A percentile compares a stretch with the other conserved stretches of the same genome.
Evolutionary conservation across 768 basidiomycete genomes (phyloP).

Genomic region (Hemileccinum rubropunctum): DNA sequence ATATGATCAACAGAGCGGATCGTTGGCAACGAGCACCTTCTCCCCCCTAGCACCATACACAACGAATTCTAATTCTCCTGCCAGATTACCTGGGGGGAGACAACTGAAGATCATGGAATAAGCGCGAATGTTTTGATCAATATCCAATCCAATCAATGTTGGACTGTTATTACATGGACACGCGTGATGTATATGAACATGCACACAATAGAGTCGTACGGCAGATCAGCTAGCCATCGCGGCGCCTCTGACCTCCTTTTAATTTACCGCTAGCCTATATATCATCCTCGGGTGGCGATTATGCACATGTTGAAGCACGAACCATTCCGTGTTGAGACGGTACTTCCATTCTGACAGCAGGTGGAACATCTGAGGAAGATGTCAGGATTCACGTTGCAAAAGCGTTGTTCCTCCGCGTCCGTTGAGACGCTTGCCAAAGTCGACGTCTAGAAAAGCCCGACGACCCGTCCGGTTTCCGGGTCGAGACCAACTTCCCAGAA

Average conservation of each 20-base stretch:
- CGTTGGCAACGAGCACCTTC: slow-evolving; percentile 30
- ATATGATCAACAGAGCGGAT: slow-evolving; percentile 55
- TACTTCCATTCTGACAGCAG: slow-evolving; percentile 8
- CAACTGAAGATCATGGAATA: background rate
- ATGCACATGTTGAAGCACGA: slow-evolving; percentile 41
- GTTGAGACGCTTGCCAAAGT: slow-evolving; percentile 18
- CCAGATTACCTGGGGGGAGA: slow-evolving; percentile 38
- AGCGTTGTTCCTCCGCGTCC: slow-evolving; percentile 7
- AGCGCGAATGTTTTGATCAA: too few species aligned
- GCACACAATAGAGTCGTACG: background rate
- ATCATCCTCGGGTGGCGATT: background rate
- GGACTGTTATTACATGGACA: slow-evolving; percentile 5
- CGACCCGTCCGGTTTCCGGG: slow-evolving; percentile 72
- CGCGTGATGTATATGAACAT: slow-evolving; percentile 10
- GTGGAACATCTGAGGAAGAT: slow-evolving; percentile 21
- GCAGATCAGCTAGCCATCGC: background rate
- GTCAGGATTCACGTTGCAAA: slow-evolving; percentile 1
- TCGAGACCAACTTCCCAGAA: slow-evolving; percentile 92
- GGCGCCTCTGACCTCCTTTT: background rate
- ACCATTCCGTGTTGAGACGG: slow-evolving; percentile 40
- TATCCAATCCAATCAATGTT: background rate
- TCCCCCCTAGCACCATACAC: slow-evolving; percentile 6
- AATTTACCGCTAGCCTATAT: background rate
- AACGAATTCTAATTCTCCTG: slow-evolving; percentile 2
- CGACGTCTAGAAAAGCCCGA: slow-evolving; percentile 71